Evolutionary conservation across 768 basidiomycete species (phyloP), one percentile per base, ranked within the genome.

Genomic region (Suillus variegatus): DNA sequence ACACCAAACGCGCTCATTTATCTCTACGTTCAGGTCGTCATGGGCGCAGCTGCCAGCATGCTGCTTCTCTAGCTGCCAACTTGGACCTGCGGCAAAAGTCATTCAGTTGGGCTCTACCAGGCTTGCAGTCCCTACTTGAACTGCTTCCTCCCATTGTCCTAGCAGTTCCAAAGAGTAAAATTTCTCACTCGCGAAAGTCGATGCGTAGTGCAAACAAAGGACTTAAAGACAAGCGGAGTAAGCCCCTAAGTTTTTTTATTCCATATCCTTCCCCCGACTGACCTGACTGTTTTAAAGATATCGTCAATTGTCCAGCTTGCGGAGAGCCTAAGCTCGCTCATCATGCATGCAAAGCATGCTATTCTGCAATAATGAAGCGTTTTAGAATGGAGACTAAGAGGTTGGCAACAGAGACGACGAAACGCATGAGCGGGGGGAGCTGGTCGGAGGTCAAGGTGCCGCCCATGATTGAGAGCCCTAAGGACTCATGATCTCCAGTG

Each of bases 131-230:
- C 3, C 76, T 90, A 25, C 78, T 82, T 47, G 93, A 96, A 67
- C 85, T 97, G 52, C 84, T 98, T 67, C 96, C 96, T 14, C 85
- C 95, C 1, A 88, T 96, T 75, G 81, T 98, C 22, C 86, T 95
- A 51, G 95, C 95, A 32, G 97, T 97, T 2, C 97, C 97, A 32
- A 98, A 98, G 80, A 91, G 90, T 76, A 96, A 96, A 79, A 85
- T 88, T 13, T 95, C 95, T 0, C 95, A 98, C 78, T 95, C 94
- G 25, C 84, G 93, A 61, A 99, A 99, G 77, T 85, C 90, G n/a
- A 97, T 97, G 95, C 85, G 96, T 49, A 88, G 88, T 67, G 91
- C 95, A 18, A 95, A 95, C 78, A 99, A 99, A 77, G 95, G 95
- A 1, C 79, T 97, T 71, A 94, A 95, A 76, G 95, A 98, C 78